These are phyloP conservation scores for Boletales sp. DNA, from an alignment of 768 basidiomycete genomes.

Conservation along the genomic window DNA sequence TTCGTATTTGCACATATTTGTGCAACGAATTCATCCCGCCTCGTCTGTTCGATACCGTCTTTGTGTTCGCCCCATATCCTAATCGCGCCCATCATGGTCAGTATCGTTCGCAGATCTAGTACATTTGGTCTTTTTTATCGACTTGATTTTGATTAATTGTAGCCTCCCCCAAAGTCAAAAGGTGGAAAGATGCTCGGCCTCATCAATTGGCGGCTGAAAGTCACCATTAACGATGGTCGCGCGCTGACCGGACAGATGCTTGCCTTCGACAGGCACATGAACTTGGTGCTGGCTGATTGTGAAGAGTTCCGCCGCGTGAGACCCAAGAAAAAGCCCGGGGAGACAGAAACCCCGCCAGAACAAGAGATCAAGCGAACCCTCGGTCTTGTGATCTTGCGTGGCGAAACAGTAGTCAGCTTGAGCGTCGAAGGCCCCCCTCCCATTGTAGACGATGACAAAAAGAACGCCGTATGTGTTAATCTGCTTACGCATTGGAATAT, in stretches of 20 bases:
- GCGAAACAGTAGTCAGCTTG: slow-evolving; percentile 94
- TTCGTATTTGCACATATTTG: slow-evolving; percentile 36
- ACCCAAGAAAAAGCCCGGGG: slow-evolving; percentile 87
- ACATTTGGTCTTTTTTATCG: not conserved
- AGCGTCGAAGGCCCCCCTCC: slow-evolving; percentile 96
- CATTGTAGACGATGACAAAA: slow-evolving; percentile 84
- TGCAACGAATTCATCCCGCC: slow-evolving; percentile 3
- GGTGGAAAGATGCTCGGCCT: slow-evolving; percentile 97
- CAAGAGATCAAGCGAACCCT: slow-evolving; percentile 96
- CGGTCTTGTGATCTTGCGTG: slow-evolving; percentile 94
- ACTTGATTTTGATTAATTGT: slow-evolving; percentile 7
- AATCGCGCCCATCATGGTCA: slow-evolving; percentile 58
- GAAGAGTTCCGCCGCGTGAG: slow-evolving; percentile 94
- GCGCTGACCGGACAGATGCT: slow-evolving; percentile 97
- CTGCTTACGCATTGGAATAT: slow-evolving; percentile 2
- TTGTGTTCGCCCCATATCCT: slow-evolving; percentile 17
- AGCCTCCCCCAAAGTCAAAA: slow-evolving; percentile 96
- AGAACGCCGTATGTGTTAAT: slow-evolving; percentile 58
- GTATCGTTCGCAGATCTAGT: slow-evolving; percentile 18
- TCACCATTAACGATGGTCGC: slow-evolving; percentile 97
- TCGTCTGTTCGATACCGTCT: slow-evolving; percentile 19
- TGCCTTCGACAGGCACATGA: slow-evolving; percentile 99
- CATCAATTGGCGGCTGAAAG: slow-evolving; percentile 96
- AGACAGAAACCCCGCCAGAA: slow-evolving; percentile 64
- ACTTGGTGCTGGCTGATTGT: slow-evolving; percentile 95